Base-by-base conservation (phyloP, 2,329 filamentous ascomycete genomes). In the Monilinia aucupariae region DNA sequence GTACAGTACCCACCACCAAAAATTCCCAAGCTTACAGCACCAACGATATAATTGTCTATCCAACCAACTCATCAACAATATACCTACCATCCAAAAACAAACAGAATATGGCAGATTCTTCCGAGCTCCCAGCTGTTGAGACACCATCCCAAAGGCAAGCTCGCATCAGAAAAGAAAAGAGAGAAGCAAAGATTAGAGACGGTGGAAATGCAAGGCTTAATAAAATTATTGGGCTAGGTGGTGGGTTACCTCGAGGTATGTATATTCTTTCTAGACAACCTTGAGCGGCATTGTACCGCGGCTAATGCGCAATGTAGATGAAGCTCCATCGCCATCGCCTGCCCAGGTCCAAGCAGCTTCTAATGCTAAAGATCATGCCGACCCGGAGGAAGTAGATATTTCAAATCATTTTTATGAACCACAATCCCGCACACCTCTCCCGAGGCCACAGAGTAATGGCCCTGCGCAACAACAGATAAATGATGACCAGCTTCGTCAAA, bases 321-420 rank as follows among this genome's bases (percentile, higher is more conserved):
- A 75, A 32, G 68, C 74, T 32, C 75, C 77, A 65, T 73, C 71
- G 60, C 69, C 75, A 32, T 64, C 76, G 47, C 64, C 75, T 20
- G 43, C 43, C 10, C 22, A 22, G 27, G 30, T 15, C 17, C 22
- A 22, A 37, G 30, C 27, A 17, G 30, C 30, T n/a, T 15, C 30
- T 25, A n/a, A 27, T 12, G 22, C 32, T 37, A 25, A n/a, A 43
- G 50, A 48, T 20, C 41, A 58, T 47, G 41, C 80, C 63, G 87
- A 90, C 70, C 89, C 89, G 7, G 88, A 86, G 6, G 90, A 92
- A 74, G 82, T 91, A 67, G 89, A 92, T 74, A 91, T 93, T 68
- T 90, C 88, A 20, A 67, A 87, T 67, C 88, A 90, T 76, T 87
- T 82, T 75, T 89, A 88, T 75, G 76, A 81, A 41, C 86, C 86